phyloP scores from a whole-genome alignment of 2,329 filamentous ascomycete genomes.

The Cladosporium velox region DNA sequence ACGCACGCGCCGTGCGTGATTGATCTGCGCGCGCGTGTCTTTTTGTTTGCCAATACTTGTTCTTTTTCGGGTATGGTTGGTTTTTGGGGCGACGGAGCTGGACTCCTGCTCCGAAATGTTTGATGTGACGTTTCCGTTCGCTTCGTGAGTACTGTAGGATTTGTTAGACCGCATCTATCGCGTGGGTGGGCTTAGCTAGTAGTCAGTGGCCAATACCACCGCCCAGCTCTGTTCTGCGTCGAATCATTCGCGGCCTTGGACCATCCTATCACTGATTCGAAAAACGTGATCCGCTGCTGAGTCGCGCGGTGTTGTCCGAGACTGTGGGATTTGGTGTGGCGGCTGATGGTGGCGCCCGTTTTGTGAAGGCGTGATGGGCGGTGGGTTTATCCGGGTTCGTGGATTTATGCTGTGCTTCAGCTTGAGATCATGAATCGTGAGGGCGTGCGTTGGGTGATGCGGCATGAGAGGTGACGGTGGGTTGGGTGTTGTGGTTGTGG shows the following conservation, averaged over 20 bases:
- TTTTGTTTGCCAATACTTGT: background rate
- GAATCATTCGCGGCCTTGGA: background rate
- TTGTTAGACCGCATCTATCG: too few species aligned
- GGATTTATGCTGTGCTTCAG: background rate
- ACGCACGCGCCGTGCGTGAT: background rate
- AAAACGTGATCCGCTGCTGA: background rate
- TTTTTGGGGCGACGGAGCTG: background rate
- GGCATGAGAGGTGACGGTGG: background rate
- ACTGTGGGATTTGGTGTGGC: background rate
- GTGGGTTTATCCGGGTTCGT: background rate
- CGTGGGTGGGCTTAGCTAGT: too few species aligned
- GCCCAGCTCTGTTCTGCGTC: too few species aligned
- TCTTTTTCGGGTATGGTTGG: background rate
- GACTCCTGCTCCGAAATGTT: background rate
- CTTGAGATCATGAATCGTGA: background rate
- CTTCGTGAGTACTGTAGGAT: too few species aligned
- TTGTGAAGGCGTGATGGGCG: background rate
- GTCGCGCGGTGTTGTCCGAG: background rate
- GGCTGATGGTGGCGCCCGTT: background rate
- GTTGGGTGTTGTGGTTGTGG: background rate
- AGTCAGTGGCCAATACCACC: too few species aligned
- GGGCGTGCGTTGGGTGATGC: background rate
- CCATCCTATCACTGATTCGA: background rate
- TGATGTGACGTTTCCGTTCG: background rate
- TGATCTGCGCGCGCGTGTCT: background rate